Conservation (phyloP, 108 stramenopile genomes). For the Cyclotella kingstonii region DNA sequence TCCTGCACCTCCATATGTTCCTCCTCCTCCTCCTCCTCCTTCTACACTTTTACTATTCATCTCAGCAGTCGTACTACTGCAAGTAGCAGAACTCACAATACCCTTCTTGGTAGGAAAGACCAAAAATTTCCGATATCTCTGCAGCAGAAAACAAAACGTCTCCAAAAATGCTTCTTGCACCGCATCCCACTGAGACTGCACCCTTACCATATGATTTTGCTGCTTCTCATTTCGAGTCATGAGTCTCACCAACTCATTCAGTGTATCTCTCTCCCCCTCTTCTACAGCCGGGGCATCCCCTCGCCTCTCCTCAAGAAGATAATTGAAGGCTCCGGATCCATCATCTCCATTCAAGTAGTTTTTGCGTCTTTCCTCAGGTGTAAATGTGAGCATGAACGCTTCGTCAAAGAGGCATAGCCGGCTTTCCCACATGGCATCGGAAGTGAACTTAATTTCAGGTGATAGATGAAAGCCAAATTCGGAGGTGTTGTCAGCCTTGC, state of each 20-base stretch:
- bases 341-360: conserved; percentile 79
- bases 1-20: conserved; percentile 74
- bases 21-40: conserved; percentile 20
- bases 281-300: too few species aligned
- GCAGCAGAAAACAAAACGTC: conserved; percentile 72
- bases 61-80: too few species aligned
- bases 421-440: conserved; percentile 80
- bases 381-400: conserved; percentile 76
- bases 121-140: conserved; percentile 80
- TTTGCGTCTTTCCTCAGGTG: conserved; percentile 73
- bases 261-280: background rate
- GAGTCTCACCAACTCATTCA: conserved; percentile 45
- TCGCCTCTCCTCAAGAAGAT: too few species aligned
- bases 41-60: conserved; percentile 27
- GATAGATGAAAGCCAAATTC: conserved; percentile 67
- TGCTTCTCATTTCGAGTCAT: conserved; percentile 53
- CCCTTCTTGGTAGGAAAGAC: conserved; percentile 85
- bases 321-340: conserved; percentile 42
- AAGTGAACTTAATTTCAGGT: conserved; percentile 66
- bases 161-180: conserved; percentile 84
- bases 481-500: conserved; percentile 67
- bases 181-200: conserved; percentile 77
- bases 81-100: too few species aligned
- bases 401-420: conserved; percentile 72
- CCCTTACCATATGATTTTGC: conserved; percentile 45